These are phyloP conservation scores for Cicer judaicum DNA, from an alignment of 306 rosid genomes.

Conservation along the genomic window DNA sequence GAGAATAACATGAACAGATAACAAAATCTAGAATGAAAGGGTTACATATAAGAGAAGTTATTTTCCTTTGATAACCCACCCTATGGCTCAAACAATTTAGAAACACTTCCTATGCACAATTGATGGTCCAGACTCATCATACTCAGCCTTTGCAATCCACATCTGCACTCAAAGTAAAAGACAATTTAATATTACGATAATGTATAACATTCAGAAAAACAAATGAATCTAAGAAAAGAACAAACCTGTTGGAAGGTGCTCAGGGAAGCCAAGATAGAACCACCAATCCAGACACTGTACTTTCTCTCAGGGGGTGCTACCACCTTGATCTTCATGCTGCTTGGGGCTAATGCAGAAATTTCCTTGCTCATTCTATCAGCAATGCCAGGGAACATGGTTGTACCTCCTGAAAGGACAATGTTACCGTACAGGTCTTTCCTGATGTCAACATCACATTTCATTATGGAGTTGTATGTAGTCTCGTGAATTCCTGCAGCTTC, in stretches of 20 bases:
- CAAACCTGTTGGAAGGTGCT: conserved; percentile 62
- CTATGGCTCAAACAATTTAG: conserved; percentile 50
- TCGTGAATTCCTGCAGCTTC: conserved; percentile 64
- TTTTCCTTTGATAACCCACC: conserved; percentile 53
- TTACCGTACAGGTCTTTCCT: conserved; percentile 64
- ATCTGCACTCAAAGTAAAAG: conserved; percentile 43
- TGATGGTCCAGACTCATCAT: conserved; percentile 61
- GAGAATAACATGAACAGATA: conserved; percentile 53
- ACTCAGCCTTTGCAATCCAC: conserved; percentile 66
- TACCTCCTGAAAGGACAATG: conserved; percentile 63
- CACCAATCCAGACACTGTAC: conserved; percentile 69
- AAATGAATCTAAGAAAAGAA: conserved; percentile 5
- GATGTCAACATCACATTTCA: conserved; percentile 64
- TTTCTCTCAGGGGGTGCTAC: conserved; percentile 66
- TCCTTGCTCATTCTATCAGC: conserved; percentile 69
- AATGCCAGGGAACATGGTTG: conserved; percentile 65
- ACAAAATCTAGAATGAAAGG: conserved; percentile 55
- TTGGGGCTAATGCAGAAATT: conserved; percentile 60
- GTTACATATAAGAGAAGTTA: conserved; percentile 38
- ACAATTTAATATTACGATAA: background rate
- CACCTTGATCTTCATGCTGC: conserved; percentile 67
- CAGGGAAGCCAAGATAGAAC: conserved; percentile 61
- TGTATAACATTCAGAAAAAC: conserved; percentile 1
- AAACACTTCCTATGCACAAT: conserved; percentile 63
- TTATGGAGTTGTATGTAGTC: conserved; percentile 63